Evolutionary conservation across 225 moss, liverwort and hornwort species (phyloP).

Genomic region (Thuidium tamariscinum): DNA sequence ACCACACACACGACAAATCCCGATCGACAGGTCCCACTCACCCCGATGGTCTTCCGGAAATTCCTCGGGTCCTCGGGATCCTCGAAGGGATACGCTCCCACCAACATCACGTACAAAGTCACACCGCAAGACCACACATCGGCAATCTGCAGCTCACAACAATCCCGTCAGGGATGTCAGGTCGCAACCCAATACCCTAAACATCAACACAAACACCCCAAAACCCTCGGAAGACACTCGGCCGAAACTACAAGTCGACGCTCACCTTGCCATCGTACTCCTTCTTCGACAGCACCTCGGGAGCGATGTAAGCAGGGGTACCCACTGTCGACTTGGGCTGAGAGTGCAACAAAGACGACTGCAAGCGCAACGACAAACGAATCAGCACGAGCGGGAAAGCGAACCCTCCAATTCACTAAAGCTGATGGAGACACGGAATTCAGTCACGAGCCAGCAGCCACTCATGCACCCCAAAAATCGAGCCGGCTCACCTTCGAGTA

Average conservation of each 20-base stretch:
- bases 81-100: constrained; percentile 96
- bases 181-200: neutral
- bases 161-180: neutral
- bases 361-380: neutral
- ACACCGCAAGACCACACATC: constrained; percentile 99
- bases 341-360: constrained; percentile 89
- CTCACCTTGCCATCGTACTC: constrained; percentile 98
- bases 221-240: neutral
- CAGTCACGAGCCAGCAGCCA: neutral
- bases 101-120: constrained; percentile 96
- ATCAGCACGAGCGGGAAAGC: neutral
- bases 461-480: neutral
- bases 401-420: neutral
- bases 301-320: constrained; percentile 95
- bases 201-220: neutral
- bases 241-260: neutral
- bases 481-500: constrained; percentile 35
- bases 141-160: constrained; percentile 36
- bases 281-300: constrained; percentile 93
- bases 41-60: constrained; percentile 90
- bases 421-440: neutral
- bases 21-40: neutral
- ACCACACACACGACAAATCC: neutral
- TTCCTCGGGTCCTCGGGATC: constrained; percentile 97
- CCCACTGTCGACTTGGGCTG: constrained; percentile 99